These are phyloP conservation scores for Penicillium brevicompactum DNA, from an alignment of 2,329 filamentous ascomycete genomes.

Conservation along the genomic window DNA sequence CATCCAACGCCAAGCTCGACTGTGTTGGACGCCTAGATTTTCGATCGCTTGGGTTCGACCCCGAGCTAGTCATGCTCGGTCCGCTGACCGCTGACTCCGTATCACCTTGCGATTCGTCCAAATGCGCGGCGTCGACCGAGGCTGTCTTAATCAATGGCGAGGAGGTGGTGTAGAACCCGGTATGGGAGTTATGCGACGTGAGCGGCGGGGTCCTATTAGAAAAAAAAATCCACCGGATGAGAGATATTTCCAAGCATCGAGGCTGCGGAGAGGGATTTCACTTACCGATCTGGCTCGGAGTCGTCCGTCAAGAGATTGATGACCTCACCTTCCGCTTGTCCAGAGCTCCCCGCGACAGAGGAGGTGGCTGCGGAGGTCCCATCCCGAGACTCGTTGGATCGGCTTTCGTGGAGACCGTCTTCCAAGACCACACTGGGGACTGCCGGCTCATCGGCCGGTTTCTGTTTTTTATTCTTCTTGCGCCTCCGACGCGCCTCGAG, in stretches of 20 bases:
- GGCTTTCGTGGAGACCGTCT: slow-evolving; percentile 22
- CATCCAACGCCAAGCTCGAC: slow-evolving; percentile 31
- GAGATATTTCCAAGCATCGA: background rate
- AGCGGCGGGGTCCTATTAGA: slow-evolving; percentile 48
- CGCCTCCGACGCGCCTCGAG: slow-evolving; percentile 48
- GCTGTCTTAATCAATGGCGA: slow-evolving; percentile 67
- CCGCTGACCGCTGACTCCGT: slow-evolving; percentile 32
- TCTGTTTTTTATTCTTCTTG: slow-evolving; percentile 42
- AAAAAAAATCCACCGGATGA: slow-evolving; percentile 15
- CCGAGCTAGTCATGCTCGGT: slow-evolving; percentile 37
- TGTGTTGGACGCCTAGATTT: slow-evolving; percentile 29
- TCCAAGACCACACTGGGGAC: slow-evolving; percentile 26
- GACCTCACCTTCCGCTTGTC: slow-evolving; percentile 24
- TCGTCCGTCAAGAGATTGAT: slow-evolving; percentile 37
- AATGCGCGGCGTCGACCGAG: slow-evolving; percentile 46
- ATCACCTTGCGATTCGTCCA: slow-evolving; percentile 31
- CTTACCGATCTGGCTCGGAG: slow-evolving; percentile 45
- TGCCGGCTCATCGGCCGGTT: slow-evolving; percentile 24
- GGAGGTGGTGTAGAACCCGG: slow-evolving; percentile 68
- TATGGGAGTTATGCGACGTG: slow-evolving; percentile 64
- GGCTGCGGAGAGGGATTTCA: slow-evolving; percentile 1
- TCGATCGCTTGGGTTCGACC: slow-evolving; percentile 46
- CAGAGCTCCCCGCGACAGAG: slow-evolving; percentile 24
- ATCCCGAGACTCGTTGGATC: slow-evolving; percentile 28
- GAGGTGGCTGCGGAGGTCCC: slow-evolving; percentile 26